Evolutionary conservation across 345 rosid species (phyloP), one percentile per base, ranked within the genome.

Genomic region (Citrus unshiu): DNA sequence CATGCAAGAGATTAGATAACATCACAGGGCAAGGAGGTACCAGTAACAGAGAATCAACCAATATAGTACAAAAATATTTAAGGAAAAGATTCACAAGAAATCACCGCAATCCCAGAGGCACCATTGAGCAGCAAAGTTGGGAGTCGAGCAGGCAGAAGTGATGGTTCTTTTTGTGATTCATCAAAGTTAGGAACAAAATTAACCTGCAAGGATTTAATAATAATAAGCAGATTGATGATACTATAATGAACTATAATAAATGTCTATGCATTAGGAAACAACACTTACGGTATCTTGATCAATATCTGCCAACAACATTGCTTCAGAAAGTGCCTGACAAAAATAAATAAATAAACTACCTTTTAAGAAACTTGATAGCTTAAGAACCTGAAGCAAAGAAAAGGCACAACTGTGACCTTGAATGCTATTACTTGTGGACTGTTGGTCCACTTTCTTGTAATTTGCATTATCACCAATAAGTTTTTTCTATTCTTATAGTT

Each of bases 81-180:
- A 27, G 51, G 67, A 54, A 51, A 72, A 29, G 35, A 39, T 56
- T 77, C 19, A 70, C 70, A 70, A 46, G 60, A 69, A 77, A 80
- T 82, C 85, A 95, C 99, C 83, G 97, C 99, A 87, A 95, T 95
- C 76, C 99, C 99, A 74, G 99, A 91, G 82, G 98, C 90, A 70
- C 99, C 99, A 88, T 95, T 95, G 84, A 95, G 81, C 82, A 95
- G 81, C 54, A 95, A 70, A 51, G 90, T 89, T 82, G 99, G 99
- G 72, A 95, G 94, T 75, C 98, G 94, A 76, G 99, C 93, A 72
- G 99, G 99, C 72, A 95, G 81, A 80, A 95, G 89, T 65, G 96
- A 85, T 66, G 99, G 99, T 83, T 95, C 98, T 81, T 85, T 92
- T 79, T 95, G 95, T 32, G 99, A 95, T 79, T 84, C 92, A 79